Percentiles rank a stretch among this genome's conserved stretches.
Evolutionary conservation across 257 asterid genomes (phyloP).

Genomic region (Striga asiatica): DNA sequence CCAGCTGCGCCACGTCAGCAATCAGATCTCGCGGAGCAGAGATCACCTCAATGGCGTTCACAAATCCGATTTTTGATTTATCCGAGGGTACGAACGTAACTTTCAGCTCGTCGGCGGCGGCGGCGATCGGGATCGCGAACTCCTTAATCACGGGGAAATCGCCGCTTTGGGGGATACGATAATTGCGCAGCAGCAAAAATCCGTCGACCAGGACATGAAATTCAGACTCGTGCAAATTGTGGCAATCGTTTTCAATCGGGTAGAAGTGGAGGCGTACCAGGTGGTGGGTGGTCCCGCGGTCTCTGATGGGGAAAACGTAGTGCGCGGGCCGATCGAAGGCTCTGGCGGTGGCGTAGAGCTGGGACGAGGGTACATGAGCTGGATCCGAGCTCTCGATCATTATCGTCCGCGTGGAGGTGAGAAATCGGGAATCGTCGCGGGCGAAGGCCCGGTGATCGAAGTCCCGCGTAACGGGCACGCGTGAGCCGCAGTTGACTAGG

Average conservation of each 20-base stretch:
- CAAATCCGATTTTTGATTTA: slow-evolving; percentile 45
- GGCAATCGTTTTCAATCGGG: slow-evolving; percentile 13
- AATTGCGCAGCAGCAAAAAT: slow-evolving; percentile 43
- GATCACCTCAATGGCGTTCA: slow-evolving; percentile 78
- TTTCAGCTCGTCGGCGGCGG: slow-evolving; percentile 36
- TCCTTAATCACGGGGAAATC: slow-evolving; percentile 48
- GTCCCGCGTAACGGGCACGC: slow-evolving; percentile 30
- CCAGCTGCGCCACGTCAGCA: slow-evolving; percentile 51
- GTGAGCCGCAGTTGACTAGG: slow-evolving; percentile 69
- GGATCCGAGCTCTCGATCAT: slow-evolving; percentile 24
- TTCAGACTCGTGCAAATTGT: slow-evolving; percentile 29
- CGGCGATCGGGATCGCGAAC: slow-evolving; percentile 43
- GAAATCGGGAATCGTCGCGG: slow-evolving; percentile 32
- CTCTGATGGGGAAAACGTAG: slow-evolving; percentile 44
- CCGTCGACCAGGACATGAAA: slow-evolving; percentile 83
- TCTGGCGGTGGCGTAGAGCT: slow-evolving; percentile 59
- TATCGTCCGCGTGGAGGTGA: slow-evolving; percentile 29
- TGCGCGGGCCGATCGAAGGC: slow-evolving; percentile 49
- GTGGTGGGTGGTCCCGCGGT: slow-evolving; percentile 52
- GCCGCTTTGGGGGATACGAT: slow-evolving; percentile 19
- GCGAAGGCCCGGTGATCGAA: slow-evolving; percentile 50
- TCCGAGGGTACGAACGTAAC: slow-evolving; percentile 42
- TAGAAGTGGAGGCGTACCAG: slow-evolving; percentile 77
- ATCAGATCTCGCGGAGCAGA: slow-evolving; percentile 76
- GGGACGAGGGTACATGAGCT: slow-evolving; percentile 24